Conservation (phyloP, 352 stramenopile species). For the Globisporangium cederbergense region DNA sequence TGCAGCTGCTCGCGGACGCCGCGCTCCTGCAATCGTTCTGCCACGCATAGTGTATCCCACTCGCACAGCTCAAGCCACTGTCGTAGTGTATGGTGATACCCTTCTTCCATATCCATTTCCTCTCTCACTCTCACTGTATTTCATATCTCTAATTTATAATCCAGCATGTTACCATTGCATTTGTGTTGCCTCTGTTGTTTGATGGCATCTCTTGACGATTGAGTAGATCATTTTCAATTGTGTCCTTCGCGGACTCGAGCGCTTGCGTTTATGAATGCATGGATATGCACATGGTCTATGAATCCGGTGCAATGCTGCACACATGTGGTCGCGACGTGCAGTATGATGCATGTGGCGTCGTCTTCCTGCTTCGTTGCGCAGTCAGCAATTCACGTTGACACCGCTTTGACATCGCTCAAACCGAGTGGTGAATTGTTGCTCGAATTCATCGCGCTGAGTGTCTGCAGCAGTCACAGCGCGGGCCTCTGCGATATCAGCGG, state of each 20-base stretch:
- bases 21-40: conserved; percentile 69
- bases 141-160: background rate
- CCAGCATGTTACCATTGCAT: conserved; percentile 3
- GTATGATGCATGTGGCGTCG: too few relatives aligned
- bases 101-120: background rate
- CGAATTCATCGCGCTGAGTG: too few relatives aligned
- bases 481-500: too few relatives aligned
- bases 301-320: too few relatives aligned
- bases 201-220: background rate
- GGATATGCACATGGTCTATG: too few relatives aligned
- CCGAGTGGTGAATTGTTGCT: too few relatives aligned
- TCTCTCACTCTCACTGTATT: background rate
- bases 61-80: background rate
- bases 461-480: too few relatives aligned
- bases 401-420: too few relatives aligned
- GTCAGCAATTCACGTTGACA: too few relatives aligned
- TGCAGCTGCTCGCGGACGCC: conserved; percentile 73
- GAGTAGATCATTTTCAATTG: background rate
- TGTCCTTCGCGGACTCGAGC: background rate
- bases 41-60: conserved; percentile 13
- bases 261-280: background rate
- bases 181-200: background rate
- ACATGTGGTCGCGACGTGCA: too few relatives aligned
- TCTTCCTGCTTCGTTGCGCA: too few relatives aligned
- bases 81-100: conserved; percentile 2